These are phyloP conservation scores for Scytalidium sp. DNA, from an alignment of 2,329 filamentous ascomycete genomes.

Conservation along the genomic window DNA sequence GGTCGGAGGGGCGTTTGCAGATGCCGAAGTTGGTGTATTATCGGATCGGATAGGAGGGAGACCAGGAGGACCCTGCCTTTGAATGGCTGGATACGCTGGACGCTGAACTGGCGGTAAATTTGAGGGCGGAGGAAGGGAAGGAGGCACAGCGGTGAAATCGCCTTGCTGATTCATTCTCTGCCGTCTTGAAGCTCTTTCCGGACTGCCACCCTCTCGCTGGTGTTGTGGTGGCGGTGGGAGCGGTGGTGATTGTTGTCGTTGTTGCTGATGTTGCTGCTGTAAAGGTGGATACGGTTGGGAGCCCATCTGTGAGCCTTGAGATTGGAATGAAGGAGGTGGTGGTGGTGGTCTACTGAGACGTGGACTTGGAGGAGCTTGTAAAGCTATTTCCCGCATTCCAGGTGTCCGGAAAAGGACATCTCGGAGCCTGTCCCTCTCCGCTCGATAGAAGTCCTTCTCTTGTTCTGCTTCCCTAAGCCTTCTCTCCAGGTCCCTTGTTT, in stretches of 20 bases:
- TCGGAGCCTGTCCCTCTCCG: slow-evolving; percentile 68
- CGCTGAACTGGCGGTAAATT: slow-evolving; percentile 23
- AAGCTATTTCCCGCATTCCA: slow-evolving; percentile 50
- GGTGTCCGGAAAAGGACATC: slow-evolving; percentile 62
- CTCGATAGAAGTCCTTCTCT: slow-evolving; percentile 70
- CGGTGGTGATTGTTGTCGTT: not conserved
- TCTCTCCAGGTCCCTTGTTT: slow-evolving; percentile 61
- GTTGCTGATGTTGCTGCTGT: not conserved
- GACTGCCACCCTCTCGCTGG: slow-evolving; percentile 3
- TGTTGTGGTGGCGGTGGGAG: not conserved
- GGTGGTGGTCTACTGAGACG: slow-evolving; percentile 18
- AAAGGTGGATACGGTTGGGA: slow-evolving; percentile 11
- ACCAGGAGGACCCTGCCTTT: slow-evolving; percentile 15
- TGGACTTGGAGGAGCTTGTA: slow-evolving; percentile 51
- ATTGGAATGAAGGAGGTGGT: slow-evolving; percentile 4
- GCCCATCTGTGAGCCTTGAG: slow-evolving; percentile 3
- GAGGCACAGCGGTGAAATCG: slow-evolving; percentile 23
- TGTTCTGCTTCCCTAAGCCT: slow-evolving; percentile 51
- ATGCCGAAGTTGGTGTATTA: slow-evolving; percentile 9
- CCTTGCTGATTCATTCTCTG: slow-evolving; percentile 26
- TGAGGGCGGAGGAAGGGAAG: slow-evolving; percentile 23
- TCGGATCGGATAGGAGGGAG: slow-evolving; percentile 28
- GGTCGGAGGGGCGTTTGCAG: slow-evolving; percentile 13
- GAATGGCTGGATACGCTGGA: slow-evolving; percentile 15
- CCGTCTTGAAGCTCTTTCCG: slow-evolving; percentile 25